Evolutionary conservation across 116 monocot genomes (phyloP).

Genomic region (Dioscorea cayenensis): DNA sequence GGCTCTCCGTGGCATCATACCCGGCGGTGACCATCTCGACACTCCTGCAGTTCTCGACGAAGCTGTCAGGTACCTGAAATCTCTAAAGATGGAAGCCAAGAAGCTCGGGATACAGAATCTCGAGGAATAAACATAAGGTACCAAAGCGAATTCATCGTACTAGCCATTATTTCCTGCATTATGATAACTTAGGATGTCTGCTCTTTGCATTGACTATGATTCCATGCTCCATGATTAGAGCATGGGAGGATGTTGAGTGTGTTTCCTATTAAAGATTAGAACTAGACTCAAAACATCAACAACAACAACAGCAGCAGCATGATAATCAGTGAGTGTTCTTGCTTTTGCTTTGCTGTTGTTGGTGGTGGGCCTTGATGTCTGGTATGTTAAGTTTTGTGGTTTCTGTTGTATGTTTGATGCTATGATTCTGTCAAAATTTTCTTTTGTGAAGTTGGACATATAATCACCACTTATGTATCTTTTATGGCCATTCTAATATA

Average conservation of each 20-base stretch:
- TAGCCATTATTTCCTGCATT: not conserved
- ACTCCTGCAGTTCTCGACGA: constrained; percentile 63
- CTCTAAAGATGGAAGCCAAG: constrained; percentile 63
- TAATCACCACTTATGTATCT: not conserved
- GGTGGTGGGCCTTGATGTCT: constrained; percentile 10
- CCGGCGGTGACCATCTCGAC: constrained; percentile 60
- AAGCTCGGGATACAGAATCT: constrained; percentile 43
- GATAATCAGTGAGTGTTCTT: not conserved
- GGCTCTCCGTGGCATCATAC: constrained; percentile 57
- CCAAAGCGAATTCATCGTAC: not conserved
- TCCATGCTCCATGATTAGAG: constrained; percentile 11
- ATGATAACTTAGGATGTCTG: not conserved
- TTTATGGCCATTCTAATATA: constrained; percentile 10
- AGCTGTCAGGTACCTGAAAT: constrained; percentile 74
- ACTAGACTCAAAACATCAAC: not conserved
- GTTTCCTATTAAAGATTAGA: constrained; percentile 1
- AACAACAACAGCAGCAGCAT: not conserved
- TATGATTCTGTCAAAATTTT: constrained; percentile 9
- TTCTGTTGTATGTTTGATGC: constrained; percentile 8
- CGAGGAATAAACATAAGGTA: constrained; percentile 12
- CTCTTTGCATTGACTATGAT: not conserved
- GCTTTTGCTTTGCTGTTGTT: constrained; percentile 19
- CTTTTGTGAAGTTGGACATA: constrained; percentile 8
- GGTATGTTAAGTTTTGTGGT: not conserved
- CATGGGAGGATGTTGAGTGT: constrained; percentile 1